Evolutionary conservation across 2,329 filamentous ascomycete genomes (phyloP), one percentile per base, ranked within the genome.

Genomic region (Rachicladosporium sp.): DNA sequence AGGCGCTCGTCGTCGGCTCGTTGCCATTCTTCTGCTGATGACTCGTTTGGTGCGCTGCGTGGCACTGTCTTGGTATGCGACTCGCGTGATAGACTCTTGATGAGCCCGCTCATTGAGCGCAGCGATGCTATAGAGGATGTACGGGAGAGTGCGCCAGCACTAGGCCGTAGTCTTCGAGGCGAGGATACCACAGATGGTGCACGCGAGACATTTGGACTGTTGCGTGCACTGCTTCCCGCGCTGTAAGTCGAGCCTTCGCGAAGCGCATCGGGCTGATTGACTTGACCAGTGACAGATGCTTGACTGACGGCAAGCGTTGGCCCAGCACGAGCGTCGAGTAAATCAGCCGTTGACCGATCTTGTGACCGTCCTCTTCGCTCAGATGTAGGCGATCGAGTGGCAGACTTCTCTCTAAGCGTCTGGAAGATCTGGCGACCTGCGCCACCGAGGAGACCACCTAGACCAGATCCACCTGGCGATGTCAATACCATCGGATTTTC

Each of bases 261-360:
- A 58, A 68, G 48, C 55, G 67, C 43, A 49, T 70, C 47, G 55
- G 73, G 57, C 56, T 63, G 51, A 67, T 76, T 48, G 68, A 68
- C 56, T 55, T 76, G 42, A 10, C 81, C 82, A 3, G 78, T 70
- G 1, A 73, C 80, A 13, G 71, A 63, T 1, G 76, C 69, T 3
- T 70, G 74, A 54, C 71, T 82, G 19, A 85, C 51, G 3, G 73
- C 74, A 2, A 86, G 68, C 46, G 74, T 76, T 1, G 82, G 68
- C 31, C 71, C 70, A 2, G 72, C 73, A 43, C 81, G 77, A 47
- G 80, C 77, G 53, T 84, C 78, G 7, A 68, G 63, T 38, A 66
- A 76, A 13, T 67, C 65, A 37, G 80, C 78, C 2, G 63, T 19
- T 19, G 15, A 19, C 15, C 15, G 15, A 19, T 19, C 15, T 19